Base-by-base conservation (phyloP, 1,284 basidiomycete species). In the Phylloporus gajari region DNA sequence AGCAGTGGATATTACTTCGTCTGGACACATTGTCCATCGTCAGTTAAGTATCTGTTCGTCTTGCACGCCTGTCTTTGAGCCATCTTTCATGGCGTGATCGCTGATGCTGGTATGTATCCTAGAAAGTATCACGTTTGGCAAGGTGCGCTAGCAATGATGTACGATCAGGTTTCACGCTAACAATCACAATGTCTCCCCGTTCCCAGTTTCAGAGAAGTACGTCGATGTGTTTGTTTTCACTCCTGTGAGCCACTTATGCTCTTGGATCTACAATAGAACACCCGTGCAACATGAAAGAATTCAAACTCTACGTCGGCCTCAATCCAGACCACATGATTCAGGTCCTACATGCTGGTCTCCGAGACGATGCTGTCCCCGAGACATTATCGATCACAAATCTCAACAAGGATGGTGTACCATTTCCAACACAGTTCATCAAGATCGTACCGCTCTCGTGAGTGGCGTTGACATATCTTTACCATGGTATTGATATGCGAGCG, bases 251-350 rank as follows among this genome's bases (percentile, higher is more conserved):
- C 21, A 62, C 59, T 13, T 19, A 60, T 44, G 13, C 40, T n/a
- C 42, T 35, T 30, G 56, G n/a, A 30, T 44, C 25, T 21, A 5
- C n/a, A 27, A 23, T 64, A 93, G 91, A 86, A 27, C 93, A 95
- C 80, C 93, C 93, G 56, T 95, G 94, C 79, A 95, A 94, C 77
- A 91, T 93, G 89, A 93, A 93, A 78, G 92, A 94, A 67, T 92
- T 95, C 84, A 92, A 91, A 79, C 78, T 95, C 9, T 90, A 88
- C 73, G 87, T 91, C 44, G 93, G 93, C 5, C 82, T 88, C 64
- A 86, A 87, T n/a, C 86, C 88, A 72, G 89, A 91, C 71, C 87
- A 88, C 76, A 88, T 94, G 88, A 88, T 84, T 3, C 89, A 93
- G 80, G 88, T 91, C 30, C 83, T 94, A 11, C 89, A 90, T 68